These are phyloP conservation scores for Candida ortonii DNA, from an alignment of 805 yeast species.

Conservation along the genomic window DNA sequence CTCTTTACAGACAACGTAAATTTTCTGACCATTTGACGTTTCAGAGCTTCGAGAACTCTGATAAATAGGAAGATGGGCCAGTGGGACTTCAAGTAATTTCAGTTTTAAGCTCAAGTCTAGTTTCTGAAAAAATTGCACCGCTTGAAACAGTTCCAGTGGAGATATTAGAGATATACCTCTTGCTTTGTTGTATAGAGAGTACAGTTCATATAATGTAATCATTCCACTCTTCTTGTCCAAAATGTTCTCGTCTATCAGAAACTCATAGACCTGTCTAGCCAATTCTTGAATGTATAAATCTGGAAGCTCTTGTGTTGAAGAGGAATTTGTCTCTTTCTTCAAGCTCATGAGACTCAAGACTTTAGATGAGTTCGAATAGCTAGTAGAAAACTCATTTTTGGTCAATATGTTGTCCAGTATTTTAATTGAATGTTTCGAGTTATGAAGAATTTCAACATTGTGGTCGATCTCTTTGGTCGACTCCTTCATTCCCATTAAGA, in stretches of 20 bases:
- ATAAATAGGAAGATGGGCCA: too few relatives aligned
- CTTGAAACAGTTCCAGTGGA: conserved; percentile 62
- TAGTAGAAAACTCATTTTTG: conserved; percentile 27
- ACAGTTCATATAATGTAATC: conserved; percentile 60
- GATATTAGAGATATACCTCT: conserved; percentile 66
- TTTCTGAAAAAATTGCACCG: conserved; percentile 54
- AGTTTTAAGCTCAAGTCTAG: conserved; percentile 35
- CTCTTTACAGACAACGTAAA: conserved; percentile 28
- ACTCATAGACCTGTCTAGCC: conserved; percentile 78
- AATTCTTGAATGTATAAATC: conserved; percentile 52
- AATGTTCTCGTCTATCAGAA: conserved; percentile 43
- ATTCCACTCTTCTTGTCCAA: conserved; percentile 54
- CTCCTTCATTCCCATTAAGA: conserved; percentile 17
- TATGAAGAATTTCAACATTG: conserved; percentile 26
- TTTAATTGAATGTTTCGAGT: conserved; percentile 29
- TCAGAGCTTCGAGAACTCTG: too few relatives aligned
- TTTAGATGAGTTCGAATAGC: conserved; percentile 21
- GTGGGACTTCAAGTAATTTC: conserved; percentile 45
- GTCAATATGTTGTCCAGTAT: conserved; percentile 29
- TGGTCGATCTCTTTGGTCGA: conserved; percentile 21
- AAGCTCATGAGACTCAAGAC: conserved; percentile 20
- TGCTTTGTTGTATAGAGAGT: conserved; percentile 60
- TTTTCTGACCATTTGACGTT: conserved; percentile 20
- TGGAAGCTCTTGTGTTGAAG: conserved; percentile 18
- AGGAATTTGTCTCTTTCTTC: conserved; percentile 9